These are phyloP conservation scores for Byssothecium circinans DNA, from an alignment of 2,329 filamentous ascomycete species.

Conservation along the genomic window DNA sequence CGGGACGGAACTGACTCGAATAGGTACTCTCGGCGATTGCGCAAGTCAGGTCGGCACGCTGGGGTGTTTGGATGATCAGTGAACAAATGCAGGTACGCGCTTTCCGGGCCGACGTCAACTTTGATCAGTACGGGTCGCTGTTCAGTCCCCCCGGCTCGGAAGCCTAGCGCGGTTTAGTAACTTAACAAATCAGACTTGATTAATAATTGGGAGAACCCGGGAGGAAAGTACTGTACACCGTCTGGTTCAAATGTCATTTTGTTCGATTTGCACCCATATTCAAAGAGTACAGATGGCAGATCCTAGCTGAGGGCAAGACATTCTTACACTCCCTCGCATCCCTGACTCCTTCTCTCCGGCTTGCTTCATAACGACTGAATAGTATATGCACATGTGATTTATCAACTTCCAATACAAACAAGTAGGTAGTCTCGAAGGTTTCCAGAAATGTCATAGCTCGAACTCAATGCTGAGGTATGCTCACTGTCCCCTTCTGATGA, in stretches of 20 bases:
- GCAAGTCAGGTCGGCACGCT: constrained; percentile 17
- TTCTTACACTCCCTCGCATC: background rate
- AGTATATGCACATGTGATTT: background rate
- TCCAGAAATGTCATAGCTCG: background rate
- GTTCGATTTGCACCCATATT: background rate
- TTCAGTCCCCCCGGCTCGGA: no score
- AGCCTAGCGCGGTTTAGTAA: no score
- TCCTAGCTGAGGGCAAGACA: no score
- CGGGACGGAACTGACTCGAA: constrained; percentile 27
- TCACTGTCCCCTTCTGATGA: background rate
- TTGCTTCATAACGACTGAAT: background rate
- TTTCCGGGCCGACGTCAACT: constrained; percentile 1
- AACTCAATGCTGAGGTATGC: constrained; percentile 2
- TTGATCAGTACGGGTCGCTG: constrained; percentile 1
- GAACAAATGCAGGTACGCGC: no score
- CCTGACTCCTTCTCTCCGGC: constrained; percentile 5
- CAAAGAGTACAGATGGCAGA: background rate
- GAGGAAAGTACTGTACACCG: no score
- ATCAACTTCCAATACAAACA: background rate
- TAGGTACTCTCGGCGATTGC: constrained; percentile 13
- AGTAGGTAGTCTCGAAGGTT: background rate
- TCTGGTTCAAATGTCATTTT: background rate
- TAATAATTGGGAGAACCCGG: no score
- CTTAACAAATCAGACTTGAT: no score
- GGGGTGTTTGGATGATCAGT: constrained; percentile 9